Base-by-base conservation (phyloP, 441 rosid species). In the Populus hybrid region DNA sequence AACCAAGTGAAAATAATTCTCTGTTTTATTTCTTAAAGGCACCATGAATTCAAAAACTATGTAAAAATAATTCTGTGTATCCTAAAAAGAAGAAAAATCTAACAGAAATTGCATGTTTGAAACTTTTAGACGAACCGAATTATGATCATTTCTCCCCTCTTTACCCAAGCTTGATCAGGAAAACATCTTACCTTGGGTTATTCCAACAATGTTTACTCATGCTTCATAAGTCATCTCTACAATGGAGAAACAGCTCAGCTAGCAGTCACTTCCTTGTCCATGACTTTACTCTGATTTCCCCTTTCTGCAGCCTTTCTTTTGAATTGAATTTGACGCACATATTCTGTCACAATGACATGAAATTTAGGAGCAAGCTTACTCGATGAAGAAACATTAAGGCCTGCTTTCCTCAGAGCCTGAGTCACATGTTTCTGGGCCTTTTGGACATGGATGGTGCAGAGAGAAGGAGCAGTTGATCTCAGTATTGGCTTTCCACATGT, bases 391-490 rank as follows among this genome's bases (percentile, higher is more conserved):
- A 80, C 91, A 77, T 82, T 93, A 53, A 90, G 92, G 40, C 97
- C 97, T 16, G 98, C 98, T 74, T 88, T 93, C 86, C 86, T 92
- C 83, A n/a, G n/a, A n/a, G n/a, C n/a, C n/a, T n/a, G n/a, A n/a
- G n/a, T n/a, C n/a, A n/a, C n/a, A n/a, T n/a, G 91, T 85, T 89
- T 93, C 77, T 93, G 96, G 23, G 94, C 93, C 87, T 88, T 94
- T 74, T 90, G 97, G 75, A 89, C 90, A 78, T 96, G 99, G 75
- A 79, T 81, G 6, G 80, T 69, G 80, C 99, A 96, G 33, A 92
- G 84, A 3, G 98, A 85, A 83, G 99, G 98, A 53, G 77, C 85
- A 3, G 87, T 85, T 36, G 98, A 89, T 82, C 91, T 88, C 83
- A 93, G 82, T 73, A 93, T 95, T 65, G 98, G 95, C 85, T 89